A percentile compares a stretch with the other conserved stretches of the same genome.
phyloP scores from a whole-genome alignment of 805 yeast genomes.

The Candida railenensis region DNA sequence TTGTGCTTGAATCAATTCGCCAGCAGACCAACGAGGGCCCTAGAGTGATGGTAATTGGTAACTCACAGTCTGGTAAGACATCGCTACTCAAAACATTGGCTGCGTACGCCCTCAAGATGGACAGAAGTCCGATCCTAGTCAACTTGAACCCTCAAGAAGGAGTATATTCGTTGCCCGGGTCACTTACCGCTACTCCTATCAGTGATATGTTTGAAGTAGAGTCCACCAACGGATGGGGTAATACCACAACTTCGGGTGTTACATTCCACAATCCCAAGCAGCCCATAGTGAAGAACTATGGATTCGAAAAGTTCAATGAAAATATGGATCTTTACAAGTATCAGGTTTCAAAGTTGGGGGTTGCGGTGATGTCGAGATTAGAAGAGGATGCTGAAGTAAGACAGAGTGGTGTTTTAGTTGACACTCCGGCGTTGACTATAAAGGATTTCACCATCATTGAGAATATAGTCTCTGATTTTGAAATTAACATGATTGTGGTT shows the following conservation, averaged over 20 bases:
- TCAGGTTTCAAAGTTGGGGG: conserved; percentile 48
- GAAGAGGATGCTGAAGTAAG: conserved; percentile 46
- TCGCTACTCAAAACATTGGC: conserved; percentile 64
- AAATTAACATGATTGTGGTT: conserved; percentile 60
- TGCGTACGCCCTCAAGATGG: conserved; percentile 75
- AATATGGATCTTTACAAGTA: conserved; percentile 58
- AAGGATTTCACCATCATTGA: conserved; percentile 54
- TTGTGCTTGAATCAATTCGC: conserved; percentile 63
- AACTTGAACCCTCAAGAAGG: conserved; percentile 77
- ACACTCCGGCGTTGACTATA: conserved; percentile 64
- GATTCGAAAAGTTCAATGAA: conserved; percentile 57
- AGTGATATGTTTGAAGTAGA: conserved; percentile 80
- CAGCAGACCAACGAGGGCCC: conserved; percentile 44
- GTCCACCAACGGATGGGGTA: conserved; percentile 69
- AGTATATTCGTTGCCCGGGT: conserved; percentile 77
- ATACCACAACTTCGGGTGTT: conserved; percentile 69
- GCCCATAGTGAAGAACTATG: conserved; percentile 81
- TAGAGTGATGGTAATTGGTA: conserved; percentile 72
- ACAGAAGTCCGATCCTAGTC: conserved; percentile 64
- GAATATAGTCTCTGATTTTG: conserved; percentile 57
- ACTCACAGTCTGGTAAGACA: conserved; percentile 74
- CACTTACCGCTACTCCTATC: conserved; percentile 78
- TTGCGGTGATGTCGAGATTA: conserved; percentile 47
- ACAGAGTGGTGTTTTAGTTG: conserved; percentile 64
- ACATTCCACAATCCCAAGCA: conserved; percentile 81